Percentiles rank a stretch among this genome's conserved stretches.
phyloP scores from a whole-genome alignment of 768 basidiomycete genomes.

The Agaricus subrufescens region DNA sequence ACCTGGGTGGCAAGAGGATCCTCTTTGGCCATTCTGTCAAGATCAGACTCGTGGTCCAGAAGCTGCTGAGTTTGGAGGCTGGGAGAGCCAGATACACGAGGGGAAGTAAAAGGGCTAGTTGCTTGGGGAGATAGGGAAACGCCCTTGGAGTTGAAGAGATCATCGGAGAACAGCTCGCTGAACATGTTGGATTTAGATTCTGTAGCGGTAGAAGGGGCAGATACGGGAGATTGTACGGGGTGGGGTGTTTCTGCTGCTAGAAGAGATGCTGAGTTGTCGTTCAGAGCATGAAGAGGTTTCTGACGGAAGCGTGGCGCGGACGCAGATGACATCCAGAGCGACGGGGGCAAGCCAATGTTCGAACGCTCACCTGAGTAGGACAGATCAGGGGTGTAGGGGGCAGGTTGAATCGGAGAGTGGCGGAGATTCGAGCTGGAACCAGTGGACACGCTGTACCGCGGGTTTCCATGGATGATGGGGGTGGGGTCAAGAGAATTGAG shows the following conservation, averaged over 20 bases:
- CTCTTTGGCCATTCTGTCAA: constrained; percentile 67
- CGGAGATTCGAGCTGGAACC: not conserved
- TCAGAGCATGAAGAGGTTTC: constrained; percentile 30
- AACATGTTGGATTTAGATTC: constrained; percentile 63
- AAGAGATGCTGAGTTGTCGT: constrained; percentile 28
- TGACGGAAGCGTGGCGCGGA: constrained; percentile 27
- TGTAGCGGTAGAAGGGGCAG: constrained; percentile 35
- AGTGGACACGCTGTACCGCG: not conserved
- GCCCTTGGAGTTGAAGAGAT: constrained; percentile 46
- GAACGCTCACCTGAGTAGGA: constrained; percentile 44
- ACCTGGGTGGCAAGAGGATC: constrained; percentile 94
- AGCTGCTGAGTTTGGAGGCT: constrained; percentile 43
- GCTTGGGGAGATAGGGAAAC: constrained; percentile 34
- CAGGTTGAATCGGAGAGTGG: constrained; percentile 7
- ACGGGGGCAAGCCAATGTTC: constrained; percentile 58
- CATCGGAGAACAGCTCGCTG: constrained; percentile 67
- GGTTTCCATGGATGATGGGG: not conserved
- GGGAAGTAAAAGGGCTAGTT: constrained; percentile 59
- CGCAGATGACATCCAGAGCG: constrained; percentile 81
- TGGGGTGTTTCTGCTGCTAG: constrained; percentile 9
- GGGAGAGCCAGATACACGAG: constrained; percentile 64
- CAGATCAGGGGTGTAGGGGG: constrained; percentile 18
- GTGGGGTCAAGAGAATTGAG: not conserved
- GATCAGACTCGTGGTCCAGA: constrained; percentile 46
- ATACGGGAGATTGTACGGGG: constrained; percentile 36